Conservation (phyloP, 257 asterid genomes). For the Prunella vulgaris region DNA sequence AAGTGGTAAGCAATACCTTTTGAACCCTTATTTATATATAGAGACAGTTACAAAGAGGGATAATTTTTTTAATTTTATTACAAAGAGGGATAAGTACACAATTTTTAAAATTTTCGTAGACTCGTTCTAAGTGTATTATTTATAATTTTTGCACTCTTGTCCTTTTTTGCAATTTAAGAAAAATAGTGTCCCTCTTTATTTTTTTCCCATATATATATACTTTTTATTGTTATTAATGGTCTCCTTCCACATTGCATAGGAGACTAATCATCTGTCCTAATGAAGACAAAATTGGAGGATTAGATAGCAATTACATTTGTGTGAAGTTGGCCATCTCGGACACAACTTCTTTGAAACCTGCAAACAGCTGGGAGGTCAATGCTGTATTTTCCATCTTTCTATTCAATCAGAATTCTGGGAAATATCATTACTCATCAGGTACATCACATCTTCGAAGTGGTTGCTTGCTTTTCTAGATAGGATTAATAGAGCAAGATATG, state of each 20-base stretch:
- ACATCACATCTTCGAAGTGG: background rate
- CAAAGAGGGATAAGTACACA: too few species aligned
- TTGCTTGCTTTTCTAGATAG: too few species aligned
- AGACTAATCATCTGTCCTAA: slow-evolving; percentile 1
- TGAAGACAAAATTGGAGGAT: background rate
- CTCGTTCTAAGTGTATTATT: too few species aligned
- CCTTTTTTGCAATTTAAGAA: too few species aligned
- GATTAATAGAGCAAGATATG: too few species aligned
- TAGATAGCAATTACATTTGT: slow-evolving; percentile 2
- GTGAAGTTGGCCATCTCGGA: background rate
- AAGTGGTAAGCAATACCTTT: background rate
- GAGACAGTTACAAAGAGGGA: too few species aligned
- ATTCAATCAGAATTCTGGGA: background rate
- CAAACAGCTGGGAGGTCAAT: slow-evolving; percentile 12
- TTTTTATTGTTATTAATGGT: background rate
- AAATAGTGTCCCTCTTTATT: too few species aligned
- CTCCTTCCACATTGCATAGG: slow-evolving; percentile 1
- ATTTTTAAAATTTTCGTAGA: too few species aligned
- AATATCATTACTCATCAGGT: slow-evolving; percentile 13
- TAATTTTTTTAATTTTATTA: too few species aligned
- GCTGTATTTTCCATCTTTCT: slow-evolving; percentile 21
- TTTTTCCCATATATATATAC: background rate
- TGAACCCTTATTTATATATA: background rate
- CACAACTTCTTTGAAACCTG: background rate
- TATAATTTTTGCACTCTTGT: too few species aligned